Base-by-base conservation (phyloP, 2,329 filamentous ascomycete genomes). In the Ophiostoma triangulosporum region DNA sequence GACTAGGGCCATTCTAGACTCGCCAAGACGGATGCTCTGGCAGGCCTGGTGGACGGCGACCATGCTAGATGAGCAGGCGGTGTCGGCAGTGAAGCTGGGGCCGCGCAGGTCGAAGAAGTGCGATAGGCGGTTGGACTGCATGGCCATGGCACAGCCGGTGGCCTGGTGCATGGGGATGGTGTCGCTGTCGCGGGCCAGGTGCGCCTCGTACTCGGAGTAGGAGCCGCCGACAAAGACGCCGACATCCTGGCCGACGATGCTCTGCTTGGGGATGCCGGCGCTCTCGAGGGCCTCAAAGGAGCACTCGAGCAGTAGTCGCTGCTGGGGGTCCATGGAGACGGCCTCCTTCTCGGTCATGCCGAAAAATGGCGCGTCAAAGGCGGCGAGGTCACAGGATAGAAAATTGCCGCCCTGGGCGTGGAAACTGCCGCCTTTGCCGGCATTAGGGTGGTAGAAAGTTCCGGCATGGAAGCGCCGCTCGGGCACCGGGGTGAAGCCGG, bases 361-460 rank as follows among this genome's bases (percentile, higher is more conserved):
- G 57, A 70, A 70, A 51, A 68, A 69, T 0, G 22, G 15, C 20
- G 64, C 63, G 48, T 72, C 68, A 43, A 72, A 68, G 1, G 62
- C 51, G 22, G 55, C 50, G n/a, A 55, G 53, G 24, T 52, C 46
- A 26, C 55, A 65, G n/a, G 68, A 66, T 15, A 77, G 61, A 53
- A 78, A 77, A 56, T 78, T 73, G 0, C 68, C 75, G 3, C 73
- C 74, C 5, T 65, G 66, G 51, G 77, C 72, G 3, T 56, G 51
- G 35, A 58, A 62, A 53, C 69, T 72, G 40, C 74, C 74, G 54
- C 73, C 69, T 7, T 72, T 66, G 46, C 71, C 68, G 6, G 69
- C 55, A n/a, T 57, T 48, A 1, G 53, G 50, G 17, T 55, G 55
- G 40, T 57, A 57, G 27, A 57, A 57, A 15, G 46, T 29, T n/a